Base-by-base conservation (phyloP, 2,329 filamentous ascomycete genomes). In the Fusarium xyrophilum region DNA sequence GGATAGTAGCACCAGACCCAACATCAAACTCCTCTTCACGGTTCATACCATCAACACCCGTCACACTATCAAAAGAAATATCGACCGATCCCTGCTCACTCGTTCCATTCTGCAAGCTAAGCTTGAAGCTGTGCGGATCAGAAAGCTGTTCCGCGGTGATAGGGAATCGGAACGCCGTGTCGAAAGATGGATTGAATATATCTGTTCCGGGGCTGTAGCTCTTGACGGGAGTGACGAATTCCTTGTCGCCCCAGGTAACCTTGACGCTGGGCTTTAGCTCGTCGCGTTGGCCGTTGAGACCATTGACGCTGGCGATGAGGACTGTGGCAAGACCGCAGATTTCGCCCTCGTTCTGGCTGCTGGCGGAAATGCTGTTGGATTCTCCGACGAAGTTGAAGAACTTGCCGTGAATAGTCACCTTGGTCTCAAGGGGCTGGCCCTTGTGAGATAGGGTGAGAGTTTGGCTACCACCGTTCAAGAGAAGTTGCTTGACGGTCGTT, bases 221-320 rank as follows among this genome's bases (percentile, higher is more conserved):
- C 63, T 74, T 74, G 17, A 32, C 60, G 6, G 72, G 63, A 0
- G 72, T 74, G 32, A 53, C 62, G 3, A 70, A 73, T 7, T 74
- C 72, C 53, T 73, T 73, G 48, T 71, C 60, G 3, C 72, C 71
- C 71, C 70, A 73, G 2, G 54, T 53, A 0, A 74, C 68, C 48
- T 74, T 74, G 12, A 74, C 72, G 44, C 68, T 72, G 0, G 72
- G 72, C 33, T 71, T 73, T 50, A 74, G 71, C 32, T 74, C 71
- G 5, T 74, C 72, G 30, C 71, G 72, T 10, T 74, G 72, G 1
- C 72, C 71, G 12, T 60, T 53, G 0, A 74, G 53, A 0, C 72
- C 70, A 7, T 17, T 40, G 7, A 71, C 72, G 17, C 59, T 43
- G 7, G 72, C 71, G 38, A 74, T 73, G 5, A 74, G 71, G 1